phyloP scores from a whole-genome alignment of 2,329 filamentous ascomycete genomes.

The Fusarium sp. region DNA sequence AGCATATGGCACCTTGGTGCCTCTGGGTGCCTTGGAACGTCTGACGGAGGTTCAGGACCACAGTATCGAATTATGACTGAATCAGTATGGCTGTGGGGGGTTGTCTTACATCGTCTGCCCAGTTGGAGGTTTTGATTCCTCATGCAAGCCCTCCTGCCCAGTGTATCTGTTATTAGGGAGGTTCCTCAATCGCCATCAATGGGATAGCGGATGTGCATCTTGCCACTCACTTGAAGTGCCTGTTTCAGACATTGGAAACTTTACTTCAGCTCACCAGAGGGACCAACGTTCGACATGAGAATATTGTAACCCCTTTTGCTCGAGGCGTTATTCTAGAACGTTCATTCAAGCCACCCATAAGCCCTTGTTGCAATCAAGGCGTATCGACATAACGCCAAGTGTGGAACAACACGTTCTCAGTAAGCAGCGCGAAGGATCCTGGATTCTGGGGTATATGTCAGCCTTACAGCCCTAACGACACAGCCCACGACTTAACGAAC shows the following conservation, averaged over 20 bases:
- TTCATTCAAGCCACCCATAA: constrained; percentile 5
- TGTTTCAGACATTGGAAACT: not conserved
- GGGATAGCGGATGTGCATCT: not conserved
- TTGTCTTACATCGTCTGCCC: constrained; percentile 23
- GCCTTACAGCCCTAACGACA: constrained; percentile 44
- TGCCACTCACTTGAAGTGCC: not conserved
- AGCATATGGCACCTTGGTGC: not conserved
- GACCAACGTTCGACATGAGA: not conserved
- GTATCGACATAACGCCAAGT: constrained; percentile 2
- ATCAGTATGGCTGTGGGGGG: constrained; percentile 20
- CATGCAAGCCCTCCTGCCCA: not conserved
- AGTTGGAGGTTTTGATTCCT: not conserved
- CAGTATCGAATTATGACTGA: constrained; percentile 10
- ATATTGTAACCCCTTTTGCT: not conserved
- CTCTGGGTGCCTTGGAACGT: constrained; percentile 7
- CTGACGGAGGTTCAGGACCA: constrained; percentile 12
- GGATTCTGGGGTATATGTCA: constrained; percentile 41
- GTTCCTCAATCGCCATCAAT: not conserved
- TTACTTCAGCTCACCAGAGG: not conserved
- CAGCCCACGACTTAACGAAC: constrained; percentile 9
- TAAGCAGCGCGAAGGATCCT: constrained; percentile 33
- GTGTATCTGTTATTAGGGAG: not conserved
- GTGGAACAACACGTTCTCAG: constrained; percentile 18
- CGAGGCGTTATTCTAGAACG: constrained; percentile 20
- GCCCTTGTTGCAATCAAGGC: not conserved